These are phyloP conservation scores for Daldinia vernicosa DNA, from an alignment of 495 filamentous ascomycete genomes.

Conservation along the genomic window DNA sequence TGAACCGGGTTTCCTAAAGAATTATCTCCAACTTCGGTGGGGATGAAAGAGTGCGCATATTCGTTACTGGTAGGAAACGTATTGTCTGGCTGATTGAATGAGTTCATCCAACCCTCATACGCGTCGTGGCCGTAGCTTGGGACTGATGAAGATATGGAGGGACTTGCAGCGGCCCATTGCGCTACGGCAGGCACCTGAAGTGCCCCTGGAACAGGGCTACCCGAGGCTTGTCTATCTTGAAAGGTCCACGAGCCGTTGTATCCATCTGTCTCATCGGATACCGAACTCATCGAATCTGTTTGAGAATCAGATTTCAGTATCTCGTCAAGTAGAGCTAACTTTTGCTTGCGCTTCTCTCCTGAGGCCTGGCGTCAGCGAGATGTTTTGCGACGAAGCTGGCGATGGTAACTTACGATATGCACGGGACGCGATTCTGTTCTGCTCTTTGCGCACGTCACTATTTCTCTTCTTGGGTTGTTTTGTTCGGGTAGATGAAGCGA, in stretches of 20 bases:
- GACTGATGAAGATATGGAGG: slow-evolving; percentile 32
- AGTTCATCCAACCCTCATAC: slow-evolving; percentile 37
- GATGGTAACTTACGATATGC: slow-evolving; percentile 44
- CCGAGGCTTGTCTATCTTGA: slow-evolving; percentile 39
- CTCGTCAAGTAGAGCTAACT: slow-evolving; percentile 47
- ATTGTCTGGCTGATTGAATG: slow-evolving; percentile 23
- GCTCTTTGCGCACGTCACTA: slow-evolving; percentile 47
- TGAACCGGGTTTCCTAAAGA: slow-evolving; percentile 23
- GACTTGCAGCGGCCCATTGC: slow-evolving; percentile 24
- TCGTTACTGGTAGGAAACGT: slow-evolving; percentile 18
- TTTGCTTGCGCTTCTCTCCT: slow-evolving; percentile 52
- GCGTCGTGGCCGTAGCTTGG: slow-evolving; percentile 23
- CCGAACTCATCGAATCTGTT: slow-evolving; percentile 46
- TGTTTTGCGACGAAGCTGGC: background rate
- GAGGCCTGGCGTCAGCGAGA: slow-evolving; percentile 27
- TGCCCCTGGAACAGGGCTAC: slow-evolving; percentile 35
- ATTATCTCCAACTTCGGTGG: slow-evolving; percentile 19
- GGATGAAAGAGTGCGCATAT: slow-evolving; percentile 26
- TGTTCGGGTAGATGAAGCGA: slow-evolving; percentile 22
- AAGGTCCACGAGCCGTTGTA: slow-evolving; percentile 35
- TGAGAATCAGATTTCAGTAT: slow-evolving; percentile 45
- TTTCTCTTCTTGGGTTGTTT: slow-evolving; percentile 42
- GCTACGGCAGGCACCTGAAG: slow-evolving; percentile 25
- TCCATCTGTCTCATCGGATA: slow-evolving; percentile 45
- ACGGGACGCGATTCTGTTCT: slow-evolving; percentile 49